Evolutionary conservation across 306 rosid species (phyloP).

Genomic region (Inga laurina): DNA sequence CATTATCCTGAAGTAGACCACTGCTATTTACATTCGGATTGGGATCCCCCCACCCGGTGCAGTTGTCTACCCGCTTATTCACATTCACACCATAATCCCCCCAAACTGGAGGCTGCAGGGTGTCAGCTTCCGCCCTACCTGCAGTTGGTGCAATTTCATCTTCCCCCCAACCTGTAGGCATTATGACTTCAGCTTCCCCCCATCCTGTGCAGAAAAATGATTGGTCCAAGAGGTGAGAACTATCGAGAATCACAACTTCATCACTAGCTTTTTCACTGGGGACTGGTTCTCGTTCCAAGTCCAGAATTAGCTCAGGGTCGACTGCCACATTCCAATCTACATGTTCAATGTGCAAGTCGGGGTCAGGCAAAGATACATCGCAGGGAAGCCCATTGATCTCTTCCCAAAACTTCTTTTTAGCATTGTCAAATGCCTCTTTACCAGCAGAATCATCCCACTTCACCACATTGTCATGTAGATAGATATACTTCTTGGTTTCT

Average conservation of each 20-base stretch:
- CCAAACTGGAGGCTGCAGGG: background rate
- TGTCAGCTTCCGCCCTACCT: background rate
- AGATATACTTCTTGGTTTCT: constrained; percentile 59
- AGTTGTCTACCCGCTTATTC: background rate
- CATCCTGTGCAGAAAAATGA: constrained; percentile 38
- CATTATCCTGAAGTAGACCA: constrained; percentile 17
- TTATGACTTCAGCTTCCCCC: constrained; percentile 8
- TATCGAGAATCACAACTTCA: constrained; percentile 38
- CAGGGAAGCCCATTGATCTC: constrained; percentile 50
- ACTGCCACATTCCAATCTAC: constrained; percentile 65
- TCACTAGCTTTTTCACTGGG: constrained; percentile 20
- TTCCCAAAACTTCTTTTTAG: constrained; percentile 75
- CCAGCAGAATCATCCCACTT: constrained; percentile 84
- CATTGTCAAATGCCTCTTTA: constrained; percentile 78
- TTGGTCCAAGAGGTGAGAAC: constrained; percentile 45
- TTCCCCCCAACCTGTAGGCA: constrained; percentile 42
- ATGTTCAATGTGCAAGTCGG: constrained; percentile 54
- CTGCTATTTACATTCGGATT: background rate
- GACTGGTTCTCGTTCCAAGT: constrained; percentile 54
- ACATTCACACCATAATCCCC: background rate
- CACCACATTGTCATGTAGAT: constrained; percentile 49
- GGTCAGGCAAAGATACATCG: constrained; percentile 64
- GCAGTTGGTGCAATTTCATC: constrained; percentile 12
- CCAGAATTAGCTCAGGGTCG: constrained; percentile 64
- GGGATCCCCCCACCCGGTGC: constrained; percentile 34